These are phyloP conservation scores for Tetrahymena thermophila DNA, from an alignment of 73 alveolate genomes.

Conservation along the genomic window DNA sequence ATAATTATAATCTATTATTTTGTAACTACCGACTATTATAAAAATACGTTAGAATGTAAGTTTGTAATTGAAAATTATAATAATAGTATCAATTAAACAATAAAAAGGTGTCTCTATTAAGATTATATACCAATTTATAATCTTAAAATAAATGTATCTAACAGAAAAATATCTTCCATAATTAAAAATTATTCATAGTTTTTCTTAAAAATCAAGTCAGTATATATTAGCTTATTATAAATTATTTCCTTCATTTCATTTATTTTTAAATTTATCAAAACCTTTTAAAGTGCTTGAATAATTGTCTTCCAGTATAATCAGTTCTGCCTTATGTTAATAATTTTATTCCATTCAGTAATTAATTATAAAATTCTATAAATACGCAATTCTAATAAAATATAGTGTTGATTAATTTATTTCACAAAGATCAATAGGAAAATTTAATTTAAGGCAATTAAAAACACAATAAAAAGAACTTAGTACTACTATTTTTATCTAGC, in stretches of 20 bases:
- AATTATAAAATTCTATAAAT: neutral
- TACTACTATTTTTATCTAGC: neutral
- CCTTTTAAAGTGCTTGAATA: neutral
- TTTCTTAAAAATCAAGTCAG: neutral
- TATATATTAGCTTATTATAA: neutral
- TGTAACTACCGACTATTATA: neutral
- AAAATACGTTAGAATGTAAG: neutral
- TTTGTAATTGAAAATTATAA: neutral
- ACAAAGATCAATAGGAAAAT: neutral
- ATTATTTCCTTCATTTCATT: neutral
- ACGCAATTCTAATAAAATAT: neutral
- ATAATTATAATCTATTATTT: neutral
- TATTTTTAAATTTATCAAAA: too few relatives aligned
- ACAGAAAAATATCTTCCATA: neutral
- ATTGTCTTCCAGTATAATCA: neutral
- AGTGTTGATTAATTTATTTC: neutral
- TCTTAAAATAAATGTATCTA: neutral
- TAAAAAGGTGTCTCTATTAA: too few relatives aligned
- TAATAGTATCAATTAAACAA: neutral
- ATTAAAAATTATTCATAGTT: neutral
- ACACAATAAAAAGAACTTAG: neutral
- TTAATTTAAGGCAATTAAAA: neutral
- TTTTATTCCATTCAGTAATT: neutral
- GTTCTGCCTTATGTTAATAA: neutral
- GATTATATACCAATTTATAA: too few relatives aligned